phyloP scores from a whole-genome alignment of 495 filamentous ascomycete genomes.

The Entonaema liquescens region DNA sequence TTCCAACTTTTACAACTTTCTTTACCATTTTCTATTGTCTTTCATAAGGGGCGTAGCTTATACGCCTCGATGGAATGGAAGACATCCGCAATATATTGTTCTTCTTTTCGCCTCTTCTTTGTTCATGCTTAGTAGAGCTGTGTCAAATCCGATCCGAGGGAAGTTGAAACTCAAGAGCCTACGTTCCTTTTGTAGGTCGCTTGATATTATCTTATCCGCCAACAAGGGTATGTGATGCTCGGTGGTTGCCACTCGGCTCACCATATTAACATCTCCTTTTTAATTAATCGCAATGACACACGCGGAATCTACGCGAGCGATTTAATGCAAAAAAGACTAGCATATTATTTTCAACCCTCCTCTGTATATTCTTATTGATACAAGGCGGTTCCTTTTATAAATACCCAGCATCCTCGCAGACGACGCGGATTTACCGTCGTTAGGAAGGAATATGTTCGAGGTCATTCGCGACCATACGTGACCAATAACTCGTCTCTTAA shows the following conservation, averaged over 20 bases:
- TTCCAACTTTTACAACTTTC: background rate
- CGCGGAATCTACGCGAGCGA: background rate
- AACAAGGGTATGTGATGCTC: background rate
- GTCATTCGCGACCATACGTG: constrained; percentile 13
- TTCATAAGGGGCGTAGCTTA: background rate
- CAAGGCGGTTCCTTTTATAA: background rate
- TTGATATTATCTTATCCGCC: constrained; percentile 4
- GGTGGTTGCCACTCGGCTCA: background rate
- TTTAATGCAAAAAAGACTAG: background rate
- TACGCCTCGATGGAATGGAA: background rate
- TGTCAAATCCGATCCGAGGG: background rate
- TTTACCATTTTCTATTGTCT: background rate
- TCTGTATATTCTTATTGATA: background rate
- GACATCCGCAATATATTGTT: background rate
- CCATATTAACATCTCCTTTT: background rate
- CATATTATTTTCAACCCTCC: background rate
- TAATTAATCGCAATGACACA: background rate
- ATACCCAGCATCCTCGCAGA: background rate
- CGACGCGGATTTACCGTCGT: background rate
- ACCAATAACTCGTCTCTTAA: constrained; percentile 17
- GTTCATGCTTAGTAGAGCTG: background rate
- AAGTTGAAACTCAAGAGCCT: background rate
- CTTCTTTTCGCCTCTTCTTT: background rate
- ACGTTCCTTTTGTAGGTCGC: background rate
- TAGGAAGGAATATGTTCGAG: background rate